Evolutionary conservation across 768 basidiomycete genomes (phyloP).

Genomic region (Naganishia vaughanmartiniae): DNA sequence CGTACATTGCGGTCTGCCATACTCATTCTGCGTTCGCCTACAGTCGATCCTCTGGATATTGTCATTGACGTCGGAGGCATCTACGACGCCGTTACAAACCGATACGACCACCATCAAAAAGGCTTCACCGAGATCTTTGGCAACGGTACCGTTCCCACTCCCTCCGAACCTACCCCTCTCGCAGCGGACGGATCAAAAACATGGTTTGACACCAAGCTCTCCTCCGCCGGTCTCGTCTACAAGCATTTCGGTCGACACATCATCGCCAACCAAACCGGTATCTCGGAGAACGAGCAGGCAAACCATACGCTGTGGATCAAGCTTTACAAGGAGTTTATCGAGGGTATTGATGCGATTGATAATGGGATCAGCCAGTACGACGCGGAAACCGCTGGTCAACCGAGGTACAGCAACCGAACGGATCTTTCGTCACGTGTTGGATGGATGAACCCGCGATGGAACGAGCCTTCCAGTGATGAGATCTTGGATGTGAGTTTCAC

Average conservation of each 20-base stretch:
- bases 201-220: constrained; percentile 69
- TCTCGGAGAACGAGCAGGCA: constrained; percentile 61
- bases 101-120: constrained; percentile 95
- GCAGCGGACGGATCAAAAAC: constrained; percentile 24
- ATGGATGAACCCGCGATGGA: constrained; percentile 87
- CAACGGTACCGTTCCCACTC: constrained; percentile 58
- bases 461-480: constrained; percentile 67
- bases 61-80: constrained; percentile 94
- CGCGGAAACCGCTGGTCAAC: constrained; percentile 56
- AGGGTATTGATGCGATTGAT: constrained; percentile 80
- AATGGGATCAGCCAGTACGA: constrained; percentile 87
- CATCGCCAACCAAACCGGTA: constrained; percentile 63
- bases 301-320: constrained; percentile 79
- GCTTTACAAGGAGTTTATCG: constrained; percentile 88
- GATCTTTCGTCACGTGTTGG: constrained; percentile 82
- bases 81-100: constrained; percentile 72
- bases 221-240: constrained; percentile 89
- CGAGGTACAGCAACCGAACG: constrained; percentile 70
- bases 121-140: constrained; percentile 89
- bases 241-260: constrained; percentile 92
- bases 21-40: neutral
- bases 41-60: constrained; percentile 73
- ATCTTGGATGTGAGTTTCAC: constrained; percentile 65
- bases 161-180: constrained; percentile 18
- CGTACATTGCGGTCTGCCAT: neutral